Conservation (phyloP, 1,284 basidiomycete species). For the Cryptococcus sp. region DNA sequence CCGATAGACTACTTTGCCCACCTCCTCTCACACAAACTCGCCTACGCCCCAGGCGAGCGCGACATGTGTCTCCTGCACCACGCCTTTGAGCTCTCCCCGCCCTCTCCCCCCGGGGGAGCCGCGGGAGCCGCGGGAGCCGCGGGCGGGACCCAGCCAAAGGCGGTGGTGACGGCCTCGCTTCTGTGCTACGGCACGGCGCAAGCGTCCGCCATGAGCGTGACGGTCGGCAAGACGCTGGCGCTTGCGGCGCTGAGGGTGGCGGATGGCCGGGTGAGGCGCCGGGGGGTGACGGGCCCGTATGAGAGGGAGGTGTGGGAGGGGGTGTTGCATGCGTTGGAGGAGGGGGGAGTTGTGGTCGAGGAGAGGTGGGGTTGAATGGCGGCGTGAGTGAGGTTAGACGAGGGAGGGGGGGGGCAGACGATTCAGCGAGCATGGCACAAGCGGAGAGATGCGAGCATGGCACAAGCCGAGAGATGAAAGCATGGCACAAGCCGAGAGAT, state of each 20-base stretch:
- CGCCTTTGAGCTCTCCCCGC: slow-evolving; percentile 57
- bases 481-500: background rate
- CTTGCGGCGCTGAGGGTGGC: slow-evolving; percentile 70
- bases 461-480: background rate
- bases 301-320: slow-evolving; percentile 59
- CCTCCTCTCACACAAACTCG: slow-evolving; percentile 70
- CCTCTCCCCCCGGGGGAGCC: background rate
- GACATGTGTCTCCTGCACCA: slow-evolving; percentile 88
- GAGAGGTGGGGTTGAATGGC: slow-evolving; percentile 53
- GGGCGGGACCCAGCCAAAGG: slow-evolving; percentile 41
- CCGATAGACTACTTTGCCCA: slow-evolving; percentile 77
- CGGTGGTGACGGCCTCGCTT: slow-evolving; percentile 74
- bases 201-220: slow-evolving; percentile 80
- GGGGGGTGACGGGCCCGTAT: slow-evolving; percentile 69
- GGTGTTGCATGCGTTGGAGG: slow-evolving; percentile 61
- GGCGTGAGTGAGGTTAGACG: too few relatives aligned
- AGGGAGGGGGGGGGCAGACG: too few relatives aligned
- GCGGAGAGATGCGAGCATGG: background rate
- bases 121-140: too few relatives aligned
- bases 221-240: slow-evolving; percentile 80
- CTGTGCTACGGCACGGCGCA: slow-evolving; percentile 65
- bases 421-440: background rate
- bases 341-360: slow-evolving; percentile 63
- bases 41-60: slow-evolving; percentile 68
- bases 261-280: slow-evolving; percentile 61